Evolutionary conservation across 2,329 filamentous ascomycete genomes (phyloP).

Genomic region (Penicillium paneum): DNA sequence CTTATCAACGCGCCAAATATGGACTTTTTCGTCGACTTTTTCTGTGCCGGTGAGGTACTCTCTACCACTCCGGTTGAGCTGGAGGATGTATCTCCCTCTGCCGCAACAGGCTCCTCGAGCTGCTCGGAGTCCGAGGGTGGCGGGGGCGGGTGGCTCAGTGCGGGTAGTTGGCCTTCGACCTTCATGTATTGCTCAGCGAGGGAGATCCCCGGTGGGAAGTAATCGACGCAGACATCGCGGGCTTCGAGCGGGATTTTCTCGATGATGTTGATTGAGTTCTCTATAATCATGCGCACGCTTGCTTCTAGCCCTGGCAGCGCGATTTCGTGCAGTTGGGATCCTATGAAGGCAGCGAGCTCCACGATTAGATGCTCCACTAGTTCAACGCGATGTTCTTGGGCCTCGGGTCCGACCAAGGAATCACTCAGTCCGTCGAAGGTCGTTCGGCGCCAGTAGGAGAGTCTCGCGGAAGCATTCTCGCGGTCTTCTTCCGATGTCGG

Average conservation of each 20-base stretch:
- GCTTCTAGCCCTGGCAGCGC: slow-evolving; percentile 79
- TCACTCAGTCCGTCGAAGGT: slow-evolving; percentile 87
- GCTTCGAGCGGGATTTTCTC: slow-evolving; percentile 86
- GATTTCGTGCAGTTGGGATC: slow-evolving; percentile 71
- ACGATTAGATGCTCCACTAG: slow-evolving; percentile 69
- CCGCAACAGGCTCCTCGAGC: slow-evolving; percentile 6
- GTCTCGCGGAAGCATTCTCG: slow-evolving; percentile 79
- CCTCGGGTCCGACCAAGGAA: slow-evolving; percentile 62
- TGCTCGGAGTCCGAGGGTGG: slow-evolving; percentile 20
- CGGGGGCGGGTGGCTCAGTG: slow-evolving; percentile 42
- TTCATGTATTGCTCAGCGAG: slow-evolving; percentile 79
- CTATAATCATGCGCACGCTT: slow-evolving; percentile 86
- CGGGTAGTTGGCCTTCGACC: slow-evolving; percentile 65
- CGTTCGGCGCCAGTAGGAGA: slow-evolving; percentile 88
- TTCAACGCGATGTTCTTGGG: slow-evolving; percentile 62
- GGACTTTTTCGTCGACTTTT: slow-evolving; percentile 39
- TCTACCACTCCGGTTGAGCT: slow-evolving; percentile 19
- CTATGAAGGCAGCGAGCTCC: slow-evolving; percentile 66
- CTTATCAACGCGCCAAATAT: slow-evolving; percentile 43
- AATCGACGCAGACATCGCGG: slow-evolving; percentile 82
- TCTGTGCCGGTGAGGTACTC: slow-evolving; percentile 14
- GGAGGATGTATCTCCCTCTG: slow-evolving; percentile 24
- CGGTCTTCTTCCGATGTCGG: slow-evolving; percentile 78
- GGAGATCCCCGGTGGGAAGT: slow-evolving; percentile 72
- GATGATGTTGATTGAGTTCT: slow-evolving; percentile 81